phyloP scores from a whole-genome alignment of 176 grass and related monocot species.

The Oryza nivara region DNA sequence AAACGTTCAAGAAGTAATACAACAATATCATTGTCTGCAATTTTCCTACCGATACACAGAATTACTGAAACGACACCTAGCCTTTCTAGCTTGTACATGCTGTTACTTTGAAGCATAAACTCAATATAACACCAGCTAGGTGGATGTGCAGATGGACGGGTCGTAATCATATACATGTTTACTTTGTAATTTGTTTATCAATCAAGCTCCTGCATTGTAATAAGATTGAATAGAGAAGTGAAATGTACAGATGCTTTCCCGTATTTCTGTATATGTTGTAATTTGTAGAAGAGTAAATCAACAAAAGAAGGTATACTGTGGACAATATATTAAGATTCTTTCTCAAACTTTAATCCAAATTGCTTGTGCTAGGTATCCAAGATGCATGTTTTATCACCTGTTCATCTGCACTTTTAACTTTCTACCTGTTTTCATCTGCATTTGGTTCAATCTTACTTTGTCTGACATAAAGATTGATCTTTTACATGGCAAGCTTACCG shows the following conservation, averaged over 20 bases:
- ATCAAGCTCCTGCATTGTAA: constrained; percentile 46
- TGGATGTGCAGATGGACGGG: constrained; percentile 31
- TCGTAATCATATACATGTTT: constrained; percentile 28
- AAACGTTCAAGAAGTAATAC: constrained; percentile 32
- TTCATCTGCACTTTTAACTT: background rate
- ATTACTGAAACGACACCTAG: constrained; percentile 31
- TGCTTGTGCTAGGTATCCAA: background rate
- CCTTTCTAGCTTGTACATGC: constrained; percentile 43
- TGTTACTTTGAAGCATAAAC: constrained; percentile 22
- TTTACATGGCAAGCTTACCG: background rate
- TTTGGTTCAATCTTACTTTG: background rate
- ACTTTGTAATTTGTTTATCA: constrained; percentile 39
- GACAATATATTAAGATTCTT: constrained; percentile 5
- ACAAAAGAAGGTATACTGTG: constrained; percentile 15
- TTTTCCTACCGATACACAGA: constrained; percentile 45
- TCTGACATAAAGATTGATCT: background rate
- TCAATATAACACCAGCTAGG: constrained; percentile 35
- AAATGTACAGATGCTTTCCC: constrained; percentile 43
- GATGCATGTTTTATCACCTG: background rate
- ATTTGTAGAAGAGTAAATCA: constrained; percentile 34
- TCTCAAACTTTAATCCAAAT: background rate
- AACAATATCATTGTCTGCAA: constrained; percentile 21
- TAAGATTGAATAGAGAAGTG: constrained; percentile 44
- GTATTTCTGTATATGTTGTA: constrained; percentile 23
- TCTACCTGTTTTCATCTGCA: background rate